Percentiles rank a stretch among this genome's conserved stretches.
phyloP scores from a whole-genome alignment of 257 asterid species.

The Solanum bulbocastanum region DNA sequence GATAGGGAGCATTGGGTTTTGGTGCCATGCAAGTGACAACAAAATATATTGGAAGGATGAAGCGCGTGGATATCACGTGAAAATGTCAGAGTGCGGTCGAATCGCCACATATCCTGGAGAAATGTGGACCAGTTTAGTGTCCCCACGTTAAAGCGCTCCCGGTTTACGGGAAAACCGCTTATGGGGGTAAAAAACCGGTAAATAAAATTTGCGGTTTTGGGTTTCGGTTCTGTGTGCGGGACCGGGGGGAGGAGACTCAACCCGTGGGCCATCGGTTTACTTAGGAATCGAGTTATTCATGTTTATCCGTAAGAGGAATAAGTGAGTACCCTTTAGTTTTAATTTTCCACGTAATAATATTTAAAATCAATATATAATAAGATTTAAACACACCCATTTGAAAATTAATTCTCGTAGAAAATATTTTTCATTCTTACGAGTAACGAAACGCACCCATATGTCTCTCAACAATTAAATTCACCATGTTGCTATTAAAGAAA shows the following conservation, averaged over 20 bases:
- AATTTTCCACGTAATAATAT: no score
- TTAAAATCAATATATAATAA: no score
- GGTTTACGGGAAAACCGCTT: slow-evolving; percentile 44
- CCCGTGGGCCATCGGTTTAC: slow-evolving; percentile 9
- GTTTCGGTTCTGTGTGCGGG: slow-evolving; percentile 51
- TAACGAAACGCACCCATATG: neutral
- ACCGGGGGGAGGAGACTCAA: neutral
- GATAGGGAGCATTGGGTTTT: neutral
- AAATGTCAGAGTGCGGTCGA: slow-evolving; percentile 63
- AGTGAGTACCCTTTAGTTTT: neutral
- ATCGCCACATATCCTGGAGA: slow-evolving; percentile 64
- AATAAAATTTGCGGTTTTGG: slow-evolving; percentile 40
- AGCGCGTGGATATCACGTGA: slow-evolving; percentile 50
- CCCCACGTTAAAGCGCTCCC: slow-evolving; percentile 36
- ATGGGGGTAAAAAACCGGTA: slow-evolving; percentile 9
- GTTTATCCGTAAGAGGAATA: slow-evolving; percentile 36
- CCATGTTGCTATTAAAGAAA: neutral
- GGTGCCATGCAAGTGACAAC: slow-evolving; percentile 20
- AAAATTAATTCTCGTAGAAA: no score
- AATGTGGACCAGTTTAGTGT: slow-evolving; percentile 1
- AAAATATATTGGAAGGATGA: neutral
- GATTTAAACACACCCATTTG: no score
- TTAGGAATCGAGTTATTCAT: neutral
- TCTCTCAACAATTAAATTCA: neutral
- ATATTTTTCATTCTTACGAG: no score